Percentiles rank a stretch among this genome's conserved stretches.
Evolutionary conservation across 2,329 filamentous ascomycete genomes (phyloP).

Genomic region (Penicillium brevicompactum): DNA sequence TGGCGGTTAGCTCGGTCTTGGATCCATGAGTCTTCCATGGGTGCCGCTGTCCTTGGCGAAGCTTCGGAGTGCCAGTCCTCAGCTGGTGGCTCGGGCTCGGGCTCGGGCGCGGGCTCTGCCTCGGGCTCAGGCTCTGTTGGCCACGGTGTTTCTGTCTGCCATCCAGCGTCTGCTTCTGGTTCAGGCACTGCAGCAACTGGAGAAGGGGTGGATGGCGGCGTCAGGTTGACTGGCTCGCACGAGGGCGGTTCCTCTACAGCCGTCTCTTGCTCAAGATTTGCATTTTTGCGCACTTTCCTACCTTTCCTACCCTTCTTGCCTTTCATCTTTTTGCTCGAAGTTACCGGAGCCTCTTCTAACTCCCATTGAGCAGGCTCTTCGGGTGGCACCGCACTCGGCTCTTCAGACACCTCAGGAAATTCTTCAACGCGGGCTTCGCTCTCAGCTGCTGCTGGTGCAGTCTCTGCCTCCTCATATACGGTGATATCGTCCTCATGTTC

Average conservation of each 20-base stretch:
- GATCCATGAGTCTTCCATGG: conserved; percentile 8
- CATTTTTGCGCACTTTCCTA: conserved; percentile 28
- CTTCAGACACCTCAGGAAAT: conserved; percentile 3
- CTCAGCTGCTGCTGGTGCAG: not conserved
- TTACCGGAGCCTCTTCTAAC: not conserved
- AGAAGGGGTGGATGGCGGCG: conserved; percentile 43
- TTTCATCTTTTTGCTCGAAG: conserved; percentile 15
- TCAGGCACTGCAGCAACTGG: conserved; percentile 19
- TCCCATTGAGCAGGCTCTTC: conserved; percentile 2
- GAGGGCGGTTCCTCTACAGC: conserved; percentile 22
- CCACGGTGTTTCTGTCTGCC: no score
- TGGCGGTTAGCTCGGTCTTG: conserved; percentile 4
- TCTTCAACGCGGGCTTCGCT: not conserved
- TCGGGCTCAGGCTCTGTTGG: not conserved
- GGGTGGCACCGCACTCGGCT: not conserved
- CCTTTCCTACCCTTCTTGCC: conserved; percentile 35
- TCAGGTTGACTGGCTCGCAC: conserved; percentile 27
- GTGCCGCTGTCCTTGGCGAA: not conserved
- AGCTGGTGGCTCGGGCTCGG: conserved; percentile 3
- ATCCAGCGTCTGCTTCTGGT: conserved; percentile 9
- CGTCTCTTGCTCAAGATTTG: no score
- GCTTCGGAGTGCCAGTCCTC: not conserved
- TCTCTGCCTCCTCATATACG: not conserved
- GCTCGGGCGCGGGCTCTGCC: not conserved
- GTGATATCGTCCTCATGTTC: not conserved